Percentiles rank a stretch among this genome's conserved stretches.
phyloP scores from a whole-genome alignment of 768 basidiomycete genomes.

The Fomitopsis serialis region DNA sequence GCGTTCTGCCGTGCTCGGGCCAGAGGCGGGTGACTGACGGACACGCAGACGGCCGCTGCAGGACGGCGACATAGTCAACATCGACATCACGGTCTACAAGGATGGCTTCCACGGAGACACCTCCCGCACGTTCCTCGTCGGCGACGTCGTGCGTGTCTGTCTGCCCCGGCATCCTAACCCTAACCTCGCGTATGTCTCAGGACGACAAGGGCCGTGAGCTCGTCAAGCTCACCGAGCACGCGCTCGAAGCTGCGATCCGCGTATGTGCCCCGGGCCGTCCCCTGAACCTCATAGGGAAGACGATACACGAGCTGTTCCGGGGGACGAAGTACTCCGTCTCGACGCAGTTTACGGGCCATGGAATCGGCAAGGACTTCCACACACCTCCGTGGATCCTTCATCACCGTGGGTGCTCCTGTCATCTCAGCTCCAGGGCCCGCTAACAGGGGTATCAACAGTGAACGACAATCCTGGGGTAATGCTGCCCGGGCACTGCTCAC shows the following conservation, averaged over 20 bases:
- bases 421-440: not conserved
- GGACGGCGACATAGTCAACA: conserved; percentile 82
- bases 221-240: conserved; percentile 53
- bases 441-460: conserved; percentile 34
- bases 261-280: conserved; percentile 70
- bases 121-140: conserved; percentile 77
- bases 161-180: not conserved
- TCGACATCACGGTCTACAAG: conserved; percentile 84
- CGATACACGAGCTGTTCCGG: conserved; percentile 51
- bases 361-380: conserved; percentile 81
- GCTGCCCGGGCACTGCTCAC: conserved; percentile 85
- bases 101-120: conserved; percentile 89
- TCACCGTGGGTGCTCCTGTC: conserved; percentile 41
- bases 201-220: conserved; percentile 68
- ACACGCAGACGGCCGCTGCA: conserved; percentile 66
- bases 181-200: conserved; percentile 28
- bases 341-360: conserved; percentile 76
- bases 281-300: conserved; percentile 65
- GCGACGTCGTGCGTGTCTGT: conserved; percentile 54
- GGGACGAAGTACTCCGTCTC: conserved; percentile 56
- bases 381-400: conserved; percentile 81
- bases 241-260: conserved; percentile 64
- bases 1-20: not conserved
- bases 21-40: not conserved
- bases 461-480: conserved; percentile 82